phyloP scores from a whole-genome alignment of 768 basidiomycete genomes.

The Tremella fuciformis region DNA sequence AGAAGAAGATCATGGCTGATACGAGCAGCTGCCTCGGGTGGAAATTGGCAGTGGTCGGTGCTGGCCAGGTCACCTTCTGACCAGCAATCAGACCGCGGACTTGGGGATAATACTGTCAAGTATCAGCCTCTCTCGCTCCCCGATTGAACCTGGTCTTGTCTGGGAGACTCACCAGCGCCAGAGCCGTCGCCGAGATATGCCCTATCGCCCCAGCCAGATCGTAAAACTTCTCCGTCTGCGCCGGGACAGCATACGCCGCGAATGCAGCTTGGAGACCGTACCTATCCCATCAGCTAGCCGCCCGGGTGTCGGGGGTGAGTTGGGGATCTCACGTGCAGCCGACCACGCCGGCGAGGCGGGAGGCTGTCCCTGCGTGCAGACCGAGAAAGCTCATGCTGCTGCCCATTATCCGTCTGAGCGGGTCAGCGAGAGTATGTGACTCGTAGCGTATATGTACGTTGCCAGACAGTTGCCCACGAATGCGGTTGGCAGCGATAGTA shows the following conservation, averaged over 20 bases:
- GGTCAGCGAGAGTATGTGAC: no score
- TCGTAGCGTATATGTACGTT: no score
- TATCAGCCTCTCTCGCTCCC: neutral
- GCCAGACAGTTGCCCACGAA: no score
- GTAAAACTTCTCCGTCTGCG: slow-evolving; percentile 63
- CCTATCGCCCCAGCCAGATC: slow-evolving; percentile 67
- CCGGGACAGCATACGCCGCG: slow-evolving; percentile 65
- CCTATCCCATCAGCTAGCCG: slow-evolving; percentile 13
- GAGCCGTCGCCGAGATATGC: slow-evolving; percentile 62
- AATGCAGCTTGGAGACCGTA: slow-evolving; percentile 50
- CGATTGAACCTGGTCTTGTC: neutral
- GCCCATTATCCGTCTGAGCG: neutral
- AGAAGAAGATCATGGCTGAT: slow-evolving; percentile 60
- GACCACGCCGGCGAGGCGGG: slow-evolving; percentile 42
- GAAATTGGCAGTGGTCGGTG: neutral
- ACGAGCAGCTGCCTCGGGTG: slow-evolving; percentile 60
- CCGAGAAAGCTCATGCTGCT: slow-evolving; percentile 25
- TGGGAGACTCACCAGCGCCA: slow-evolving; percentile 55
- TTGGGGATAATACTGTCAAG: slow-evolving; percentile 59
- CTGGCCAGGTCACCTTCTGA: slow-evolving; percentile 8
- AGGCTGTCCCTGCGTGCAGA: slow-evolving; percentile 27
- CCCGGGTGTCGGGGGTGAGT: neutral
- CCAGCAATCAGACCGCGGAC: slow-evolving; percentile 56
- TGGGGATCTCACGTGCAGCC: slow-evolving; percentile 43
- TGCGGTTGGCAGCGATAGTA: no score